Evolutionary conservation across 805 yeast species (phyloP).

Genomic region (Clavispora asparagi): DNA sequence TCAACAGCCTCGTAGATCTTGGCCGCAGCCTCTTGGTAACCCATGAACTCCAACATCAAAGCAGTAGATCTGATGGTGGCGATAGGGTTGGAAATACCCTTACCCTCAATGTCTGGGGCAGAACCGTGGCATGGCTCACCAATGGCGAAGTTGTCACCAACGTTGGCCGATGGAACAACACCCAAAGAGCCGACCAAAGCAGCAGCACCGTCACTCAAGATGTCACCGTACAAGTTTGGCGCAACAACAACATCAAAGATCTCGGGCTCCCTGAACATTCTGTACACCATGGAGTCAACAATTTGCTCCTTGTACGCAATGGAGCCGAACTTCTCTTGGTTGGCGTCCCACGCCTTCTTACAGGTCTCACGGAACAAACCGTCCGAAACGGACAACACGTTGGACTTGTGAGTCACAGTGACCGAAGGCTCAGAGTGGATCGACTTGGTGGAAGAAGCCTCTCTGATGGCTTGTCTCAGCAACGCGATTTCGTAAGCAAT

Average conservation of each 20-base stretch:
- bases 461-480: constrained; percentile 80
- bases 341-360: constrained; percentile 52
- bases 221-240: constrained; percentile 97
- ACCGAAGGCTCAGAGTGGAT: constrained; percentile 52
- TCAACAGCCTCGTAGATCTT: constrained; percentile 92
- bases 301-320: constrained; percentile 87
- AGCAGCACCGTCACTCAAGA: constrained; percentile 96
- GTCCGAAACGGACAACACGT: constrained; percentile 87
- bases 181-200: constrained; percentile 97
- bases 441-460: constrained; percentile 39
- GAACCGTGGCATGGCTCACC: constrained; percentile 99
- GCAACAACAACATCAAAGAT: constrained; percentile 97
- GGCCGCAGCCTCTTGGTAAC: constrained; percentile 84
- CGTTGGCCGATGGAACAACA: constrained; percentile 97
- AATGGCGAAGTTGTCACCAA: constrained; percentile 91
- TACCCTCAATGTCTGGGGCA: constrained; percentile 98
- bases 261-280: constrained; percentile 98
- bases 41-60: constrained; percentile 94
- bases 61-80: constrained; percentile 98
- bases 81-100: constrained; percentile 90
- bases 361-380: constrained; percentile 94
- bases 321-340: constrained; percentile 51
- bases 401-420: constrained; percentile 95
- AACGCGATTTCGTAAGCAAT: constrained; percentile 91
- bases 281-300: constrained; percentile 98